Evolutionary conservation across 306 rosid species (phyloP).

Genomic region (Acacia melanoxylon): DNA sequence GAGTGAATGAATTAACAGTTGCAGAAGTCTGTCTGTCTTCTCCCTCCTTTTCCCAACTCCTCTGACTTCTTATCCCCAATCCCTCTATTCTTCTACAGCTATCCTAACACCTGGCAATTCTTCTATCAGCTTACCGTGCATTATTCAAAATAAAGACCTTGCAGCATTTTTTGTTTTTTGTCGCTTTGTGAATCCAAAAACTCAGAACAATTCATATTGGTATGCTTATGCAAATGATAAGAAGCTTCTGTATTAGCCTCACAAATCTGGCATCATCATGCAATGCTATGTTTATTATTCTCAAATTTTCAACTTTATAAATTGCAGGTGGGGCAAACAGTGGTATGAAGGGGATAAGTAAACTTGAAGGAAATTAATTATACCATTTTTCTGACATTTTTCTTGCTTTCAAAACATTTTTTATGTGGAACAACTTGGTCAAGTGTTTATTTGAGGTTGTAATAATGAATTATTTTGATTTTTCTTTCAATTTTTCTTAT

Average conservation of each 20-base stretch:
- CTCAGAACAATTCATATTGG: neutral
- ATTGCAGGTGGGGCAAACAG: slow-evolving; percentile 59
- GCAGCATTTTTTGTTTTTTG: neutral
- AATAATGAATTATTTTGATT: neutral
- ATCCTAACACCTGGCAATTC: neutral
- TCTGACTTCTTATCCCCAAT: too few relatives aligned
- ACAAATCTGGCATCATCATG: too few relatives aligned
- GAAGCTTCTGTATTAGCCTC: too few relatives aligned
- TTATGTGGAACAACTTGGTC: neutral
- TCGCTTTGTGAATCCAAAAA: neutral
- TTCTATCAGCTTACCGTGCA: neutral
- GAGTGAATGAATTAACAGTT: too few relatives aligned
- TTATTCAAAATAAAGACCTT: neutral
- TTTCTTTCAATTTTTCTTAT: slow-evolving; percentile 9
- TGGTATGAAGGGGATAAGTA: slow-evolving; percentile 50
- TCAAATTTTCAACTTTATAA: slow-evolving; percentile 8
- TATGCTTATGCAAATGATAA: slow-evolving; percentile 10
- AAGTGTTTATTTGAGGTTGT: slow-evolving; percentile 6
- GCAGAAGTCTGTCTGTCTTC: too few relatives aligned
- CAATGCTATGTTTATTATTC: neutral
- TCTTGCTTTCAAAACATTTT: slow-evolving; percentile 20
- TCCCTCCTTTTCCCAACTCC: too few relatives aligned
- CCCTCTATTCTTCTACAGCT: too few relatives aligned
- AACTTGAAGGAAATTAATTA: slow-evolving; percentile 64
- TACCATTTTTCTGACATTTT: slow-evolving; percentile 13